These are phyloP conservation scores for Kwoniella heveanensis DNA, from an alignment of 768 basidiomycete genomes.

Conservation along the genomic window DNA sequence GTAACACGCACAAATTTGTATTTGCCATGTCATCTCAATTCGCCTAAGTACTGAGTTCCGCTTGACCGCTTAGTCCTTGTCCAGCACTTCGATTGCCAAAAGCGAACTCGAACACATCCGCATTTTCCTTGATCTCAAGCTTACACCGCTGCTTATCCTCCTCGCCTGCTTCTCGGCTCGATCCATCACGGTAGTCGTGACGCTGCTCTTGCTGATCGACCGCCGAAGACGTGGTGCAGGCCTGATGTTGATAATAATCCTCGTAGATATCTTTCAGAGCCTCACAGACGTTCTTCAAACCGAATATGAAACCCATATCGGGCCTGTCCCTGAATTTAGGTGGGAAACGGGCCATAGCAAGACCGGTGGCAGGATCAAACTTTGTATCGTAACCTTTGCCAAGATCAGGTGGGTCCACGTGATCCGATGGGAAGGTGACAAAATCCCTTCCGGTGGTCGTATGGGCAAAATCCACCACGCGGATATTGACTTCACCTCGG, in stretches of 20 bases:
- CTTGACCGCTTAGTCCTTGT: slow-evolving; percentile 2
- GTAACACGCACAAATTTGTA: too few relatives aligned
- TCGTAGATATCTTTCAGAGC: slow-evolving; percentile 84
- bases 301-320: slow-evolving; percentile 91
- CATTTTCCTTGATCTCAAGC: slow-evolving; percentile 30
- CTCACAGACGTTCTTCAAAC: slow-evolving; percentile 76
- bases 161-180: background rate
- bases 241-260: too few relatives aligned
- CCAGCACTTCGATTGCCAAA: slow-evolving; percentile 19
- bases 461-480: slow-evolving; percentile 97
- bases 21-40: too few relatives aligned
- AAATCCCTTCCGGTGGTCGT: slow-evolving; percentile 95
- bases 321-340: slow-evolving; percentile 86
- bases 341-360: slow-evolving; percentile 88
- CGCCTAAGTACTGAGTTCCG: slow-evolving; percentile 30
- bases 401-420: slow-evolving; percentile 34
- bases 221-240: too few relatives aligned
- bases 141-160: slow-evolving; percentile 1
- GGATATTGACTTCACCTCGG: slow-evolving; percentile 89
- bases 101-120: slow-evolving; percentile 37
- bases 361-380: slow-evolving; percentile 77
- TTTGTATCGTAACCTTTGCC: slow-evolving; percentile 79
- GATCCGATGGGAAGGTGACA: slow-evolving; percentile 66
- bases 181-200: too few relatives aligned
- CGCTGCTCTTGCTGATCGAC: too few relatives aligned